These are phyloP conservation scores for Haberlea rhodopensis DNA, from an alignment of 257 asterid genomes.

Conservation along the genomic window DNA sequence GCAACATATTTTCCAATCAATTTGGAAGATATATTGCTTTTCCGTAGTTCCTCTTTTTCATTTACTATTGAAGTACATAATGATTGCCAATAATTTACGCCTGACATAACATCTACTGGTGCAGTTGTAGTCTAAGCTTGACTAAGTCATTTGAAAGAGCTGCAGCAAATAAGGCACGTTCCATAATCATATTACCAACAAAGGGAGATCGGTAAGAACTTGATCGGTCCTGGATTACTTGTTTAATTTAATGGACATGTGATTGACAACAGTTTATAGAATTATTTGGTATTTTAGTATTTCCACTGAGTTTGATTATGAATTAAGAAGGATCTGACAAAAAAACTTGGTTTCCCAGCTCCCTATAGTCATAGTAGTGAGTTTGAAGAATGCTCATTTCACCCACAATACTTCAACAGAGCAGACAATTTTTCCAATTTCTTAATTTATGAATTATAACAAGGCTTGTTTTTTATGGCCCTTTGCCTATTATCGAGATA, in stretches of 20 bases:
- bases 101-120: slow-evolving; percentile 35
- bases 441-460: not conserved
- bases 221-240: slow-evolving; percentile 22
- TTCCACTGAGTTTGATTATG: not conserved
- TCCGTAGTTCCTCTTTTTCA: not conserved
- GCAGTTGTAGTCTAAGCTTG: slow-evolving; percentile 91
- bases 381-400: slow-evolving; percentile 6
- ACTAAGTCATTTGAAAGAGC: slow-evolving; percentile 95
- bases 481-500: not conserved
- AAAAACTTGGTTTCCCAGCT: not conserved
- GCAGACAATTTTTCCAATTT: not conserved
- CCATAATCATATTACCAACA: slow-evolving; percentile 83
- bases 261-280: not conserved
- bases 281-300: not conserved
- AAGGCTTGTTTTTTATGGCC: not conserved
- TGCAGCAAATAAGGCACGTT: slow-evolving; percentile 94
- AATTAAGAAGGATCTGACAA: not conserved
- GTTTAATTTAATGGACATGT: slow-evolving; percentile 3
- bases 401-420: not conserved
- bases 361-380: not conserved
- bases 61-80: not conserved
- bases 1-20: slow-evolving; percentile 1
- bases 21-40: not conserved
- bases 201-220: slow-evolving; percentile 73
- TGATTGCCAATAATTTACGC: not conserved